A percentile compares a stretch with the other conserved stretches of the same genome.
Conservation (phyloP, 371 early-diverging fungal genomes). For the Rhizopus microsporus region DNA sequence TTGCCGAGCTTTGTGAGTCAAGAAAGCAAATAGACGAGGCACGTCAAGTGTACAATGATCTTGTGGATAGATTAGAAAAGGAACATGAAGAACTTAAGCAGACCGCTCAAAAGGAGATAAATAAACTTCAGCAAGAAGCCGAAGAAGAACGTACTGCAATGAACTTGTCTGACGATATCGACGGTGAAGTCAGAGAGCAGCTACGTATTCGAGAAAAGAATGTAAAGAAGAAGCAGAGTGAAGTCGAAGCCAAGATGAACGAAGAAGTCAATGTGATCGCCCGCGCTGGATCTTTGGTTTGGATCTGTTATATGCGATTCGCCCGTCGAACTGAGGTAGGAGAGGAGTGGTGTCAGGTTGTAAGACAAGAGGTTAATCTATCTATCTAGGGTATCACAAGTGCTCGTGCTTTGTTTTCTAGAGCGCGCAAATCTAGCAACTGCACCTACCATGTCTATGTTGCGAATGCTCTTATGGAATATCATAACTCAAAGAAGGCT, state of each 20-base stretch:
- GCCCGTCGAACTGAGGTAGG: conserved; percentile 78
- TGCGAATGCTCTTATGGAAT: conserved; percentile 91
- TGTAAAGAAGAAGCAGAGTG: conserved; percentile 64
- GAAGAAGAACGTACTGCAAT: conserved; percentile 40
- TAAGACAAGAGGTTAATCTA: not conserved
- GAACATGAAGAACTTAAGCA: conserved; percentile 54
- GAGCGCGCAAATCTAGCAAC: conserved; percentile 75
- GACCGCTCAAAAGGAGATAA: conserved; percentile 48
- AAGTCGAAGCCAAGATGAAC: conserved; percentile 62
- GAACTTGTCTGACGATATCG: conserved; percentile 68
- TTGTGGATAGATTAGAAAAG: conserved; percentile 61
- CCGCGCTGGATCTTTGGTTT: conserved; percentile 68
- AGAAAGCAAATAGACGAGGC: conserved; percentile 70
- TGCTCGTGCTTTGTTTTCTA: conserved; percentile 78
- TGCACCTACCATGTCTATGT: conserved; percentile 87
- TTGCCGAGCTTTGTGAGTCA: conserved; percentile 85
- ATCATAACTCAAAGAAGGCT: conserved; percentile 84
- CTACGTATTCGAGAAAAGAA: conserved; percentile 67
- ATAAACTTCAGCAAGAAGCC: conserved; percentile 50
- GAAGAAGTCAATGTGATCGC: conserved; percentile 65
- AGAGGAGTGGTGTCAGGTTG: not conserved
- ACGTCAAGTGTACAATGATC: conserved; percentile 69
- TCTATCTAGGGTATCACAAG: conserved; percentile 63
- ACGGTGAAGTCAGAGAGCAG: conserved; percentile 80
- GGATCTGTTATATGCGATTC: conserved; percentile 89